These are phyloP conservation scores for Penicillium riverlandense DNA, from an alignment of 495 filamentous ascomycete species.

Conservation along the genomic window DNA sequence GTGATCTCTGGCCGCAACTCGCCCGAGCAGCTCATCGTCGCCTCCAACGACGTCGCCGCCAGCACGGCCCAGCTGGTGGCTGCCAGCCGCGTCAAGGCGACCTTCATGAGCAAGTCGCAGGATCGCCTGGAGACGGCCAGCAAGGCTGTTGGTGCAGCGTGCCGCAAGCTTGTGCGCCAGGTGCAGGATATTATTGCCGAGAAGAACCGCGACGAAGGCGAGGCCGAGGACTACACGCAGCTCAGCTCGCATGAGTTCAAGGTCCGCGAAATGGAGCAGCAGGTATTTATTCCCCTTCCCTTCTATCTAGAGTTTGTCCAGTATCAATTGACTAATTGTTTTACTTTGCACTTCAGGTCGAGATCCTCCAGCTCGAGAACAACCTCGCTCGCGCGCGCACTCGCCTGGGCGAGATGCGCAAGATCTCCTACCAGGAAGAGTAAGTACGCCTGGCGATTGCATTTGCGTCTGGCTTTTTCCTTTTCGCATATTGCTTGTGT, in stretches of 20 bases:
- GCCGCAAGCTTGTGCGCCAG: conserved; percentile 79
- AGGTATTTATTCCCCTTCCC: conserved; percentile 55
- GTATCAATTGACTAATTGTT: conserved; percentile 7
- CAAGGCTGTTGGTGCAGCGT: conserved; percentile 87
- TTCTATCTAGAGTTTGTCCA: not conserved
- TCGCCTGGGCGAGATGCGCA: conserved; percentile 93
- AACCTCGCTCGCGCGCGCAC: conserved; percentile 69
- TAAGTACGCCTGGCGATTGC: conserved; percentile 18
- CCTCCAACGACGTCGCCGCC: conserved; percentile 92
- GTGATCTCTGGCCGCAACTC: conserved; percentile 87
- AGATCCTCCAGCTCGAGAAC: conserved; percentile 95
- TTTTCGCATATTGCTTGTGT: conserved; percentile 1
- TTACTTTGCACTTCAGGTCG: conserved; percentile 56
- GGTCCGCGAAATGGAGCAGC: conserved; percentile 98
- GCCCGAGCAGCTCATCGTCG: conserved; percentile 94
- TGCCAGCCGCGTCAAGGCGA: conserved; percentile 91
- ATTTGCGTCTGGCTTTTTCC: conserved; percentile 1
- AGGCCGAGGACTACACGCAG: conserved; percentile 75
- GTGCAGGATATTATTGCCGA: conserved; percentile 91
- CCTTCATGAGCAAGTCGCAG: conserved; percentile 94
- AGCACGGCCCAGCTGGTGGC: conserved; percentile 95
- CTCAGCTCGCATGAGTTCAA: conserved; percentile 94
- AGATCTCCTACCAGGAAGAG: conserved; percentile 93
- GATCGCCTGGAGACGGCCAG: conserved; percentile 84
- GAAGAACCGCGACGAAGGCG: conserved; percentile 68